These are phyloP conservation scores for Linnemannia exigua DNA, from an alignment of 192 early-diverging fungal genomes.

Conservation along the genomic window DNA sequence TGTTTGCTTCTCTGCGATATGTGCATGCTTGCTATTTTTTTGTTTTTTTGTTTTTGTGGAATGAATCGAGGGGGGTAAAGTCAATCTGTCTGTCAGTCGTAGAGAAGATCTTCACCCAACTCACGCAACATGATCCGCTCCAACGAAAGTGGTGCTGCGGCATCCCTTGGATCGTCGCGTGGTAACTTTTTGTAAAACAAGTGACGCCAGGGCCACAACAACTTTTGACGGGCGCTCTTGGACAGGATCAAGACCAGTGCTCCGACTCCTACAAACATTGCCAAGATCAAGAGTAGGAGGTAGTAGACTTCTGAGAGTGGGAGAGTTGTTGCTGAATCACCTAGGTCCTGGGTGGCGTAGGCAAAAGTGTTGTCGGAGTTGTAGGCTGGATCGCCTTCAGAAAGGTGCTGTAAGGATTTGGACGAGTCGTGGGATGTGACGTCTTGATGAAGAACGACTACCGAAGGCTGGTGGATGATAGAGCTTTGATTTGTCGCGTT, in stretches of 20 bases:
- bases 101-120: constrained; percentile 37
- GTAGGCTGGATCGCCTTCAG: background rate
- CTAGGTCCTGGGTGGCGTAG: too few relatives aligned
- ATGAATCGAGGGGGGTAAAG: too few relatives aligned
- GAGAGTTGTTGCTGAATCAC: background rate
- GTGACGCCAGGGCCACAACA: constrained; percentile 19
- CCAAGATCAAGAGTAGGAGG: constrained; percentile 21
- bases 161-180: background rate
- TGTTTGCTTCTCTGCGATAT: too few relatives aligned
- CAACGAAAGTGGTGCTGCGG: constrained; percentile 4
- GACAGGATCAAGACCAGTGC: constrained; percentile 16
- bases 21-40: background rate
- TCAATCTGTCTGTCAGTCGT: too few relatives aligned
- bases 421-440: background rate
- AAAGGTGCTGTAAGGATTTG: background rate
- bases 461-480: background rate
- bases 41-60: background rate
- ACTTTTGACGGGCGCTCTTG: constrained; percentile 14
- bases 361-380: background rate
- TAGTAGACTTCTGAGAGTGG: constrained; percentile 16
- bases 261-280: constrained; percentile 3
- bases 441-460: background rate
- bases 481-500: background rate
- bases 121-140: constrained; percentile 36
- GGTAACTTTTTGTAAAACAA: constrained; percentile 32